These are phyloP conservation scores for Cyberlindnera meyerae DNA, from an alignment of 805 yeast species.

Conservation along the genomic window DNA sequence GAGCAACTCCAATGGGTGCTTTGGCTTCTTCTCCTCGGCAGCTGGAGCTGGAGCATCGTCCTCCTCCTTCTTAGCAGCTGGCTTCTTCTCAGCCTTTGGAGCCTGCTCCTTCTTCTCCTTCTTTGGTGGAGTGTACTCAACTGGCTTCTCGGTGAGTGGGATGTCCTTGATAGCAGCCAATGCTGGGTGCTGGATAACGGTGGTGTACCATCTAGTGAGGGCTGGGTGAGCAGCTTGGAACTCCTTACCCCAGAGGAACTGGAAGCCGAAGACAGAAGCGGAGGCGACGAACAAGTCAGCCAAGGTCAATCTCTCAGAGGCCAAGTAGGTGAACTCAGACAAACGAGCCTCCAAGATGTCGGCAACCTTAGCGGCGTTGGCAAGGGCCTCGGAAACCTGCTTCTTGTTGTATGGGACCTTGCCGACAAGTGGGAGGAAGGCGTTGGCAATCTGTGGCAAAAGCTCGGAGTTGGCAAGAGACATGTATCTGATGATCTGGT, in stretches of 20 bases:
- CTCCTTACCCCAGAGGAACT: conserved; percentile 53
- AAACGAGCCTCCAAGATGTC: conserved; percentile 52
- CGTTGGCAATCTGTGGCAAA: conserved; percentile 39
- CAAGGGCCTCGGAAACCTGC: conserved; percentile 42
- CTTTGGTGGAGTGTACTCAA: conserved; percentile 71
- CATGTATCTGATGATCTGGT: conserved; percentile 63
- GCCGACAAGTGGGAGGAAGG: conserved; percentile 62
- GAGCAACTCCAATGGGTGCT: conserved; percentile 85
- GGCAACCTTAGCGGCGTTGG: conserved; percentile 32
- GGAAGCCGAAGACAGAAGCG: conserved; percentile 49
- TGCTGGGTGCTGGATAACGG: conserved; percentile 42
- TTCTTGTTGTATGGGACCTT: conserved; percentile 74
- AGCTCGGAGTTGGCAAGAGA: conserved; percentile 72
- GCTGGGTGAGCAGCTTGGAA: conserved; percentile 64
- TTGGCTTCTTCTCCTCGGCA: conserved; percentile 66
- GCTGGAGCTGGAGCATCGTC: conserved; percentile 37
- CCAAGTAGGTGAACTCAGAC: conserved; percentile 59
- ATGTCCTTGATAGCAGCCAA: conserved; percentile 46
- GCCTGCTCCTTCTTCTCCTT: conserved; percentile 43
- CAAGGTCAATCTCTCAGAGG: conserved; percentile 57
- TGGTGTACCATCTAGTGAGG: conserved; percentile 66
- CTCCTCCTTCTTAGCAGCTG: conserved; percentile 28
- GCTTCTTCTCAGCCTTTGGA: conserved; percentile 27
- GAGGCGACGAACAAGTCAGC: conserved; percentile 63
- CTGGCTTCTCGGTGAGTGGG: conserved; percentile 59